Evolutionary conservation across 495 filamentous ascomycete genomes (phyloP).

Genomic region (Amphirosellinia nigrospora): DNA sequence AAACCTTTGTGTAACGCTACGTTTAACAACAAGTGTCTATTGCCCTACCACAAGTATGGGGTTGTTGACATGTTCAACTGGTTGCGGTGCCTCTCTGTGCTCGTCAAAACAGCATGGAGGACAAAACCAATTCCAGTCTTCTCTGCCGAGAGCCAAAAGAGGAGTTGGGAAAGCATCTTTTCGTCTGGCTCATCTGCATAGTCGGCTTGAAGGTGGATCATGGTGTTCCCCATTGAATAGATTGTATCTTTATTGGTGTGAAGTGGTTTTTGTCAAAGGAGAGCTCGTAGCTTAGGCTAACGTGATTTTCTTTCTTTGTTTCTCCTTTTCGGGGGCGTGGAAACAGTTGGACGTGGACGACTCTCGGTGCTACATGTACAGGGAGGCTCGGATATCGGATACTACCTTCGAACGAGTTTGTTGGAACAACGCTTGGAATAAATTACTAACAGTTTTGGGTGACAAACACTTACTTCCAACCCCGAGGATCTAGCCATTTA

Average conservation of each 20-base stretch:
- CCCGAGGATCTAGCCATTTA: neutral
- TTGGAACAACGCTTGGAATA: neutral
- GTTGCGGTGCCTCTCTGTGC: neutral
- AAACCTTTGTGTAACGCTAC: too few relatives aligned
- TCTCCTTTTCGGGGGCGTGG: neutral
- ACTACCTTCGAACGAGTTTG: neutral
- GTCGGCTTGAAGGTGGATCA: neutral
- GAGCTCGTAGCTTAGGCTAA: neutral
- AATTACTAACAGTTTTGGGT: neutral
- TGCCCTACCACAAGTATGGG: too few relatives aligned
- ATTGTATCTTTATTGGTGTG: neutral
- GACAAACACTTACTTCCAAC: neutral
- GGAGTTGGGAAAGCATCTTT: neutral
- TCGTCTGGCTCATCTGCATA: neutral
- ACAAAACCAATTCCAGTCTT: neutral
- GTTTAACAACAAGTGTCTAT: too few relatives aligned
- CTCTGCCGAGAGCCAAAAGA: neutral
- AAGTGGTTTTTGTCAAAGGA: neutral
- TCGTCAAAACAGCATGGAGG: neutral
- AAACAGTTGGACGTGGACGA: neutral
- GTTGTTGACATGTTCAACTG: too few relatives aligned
- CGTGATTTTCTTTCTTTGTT: neutral
- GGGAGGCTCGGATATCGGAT: neutral
- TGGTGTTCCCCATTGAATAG: too few relatives aligned
- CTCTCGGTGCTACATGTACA: neutral